Conservation (phyloP, 202 grass and related monocot genomes). For the Carex sylvatica region DNA sequence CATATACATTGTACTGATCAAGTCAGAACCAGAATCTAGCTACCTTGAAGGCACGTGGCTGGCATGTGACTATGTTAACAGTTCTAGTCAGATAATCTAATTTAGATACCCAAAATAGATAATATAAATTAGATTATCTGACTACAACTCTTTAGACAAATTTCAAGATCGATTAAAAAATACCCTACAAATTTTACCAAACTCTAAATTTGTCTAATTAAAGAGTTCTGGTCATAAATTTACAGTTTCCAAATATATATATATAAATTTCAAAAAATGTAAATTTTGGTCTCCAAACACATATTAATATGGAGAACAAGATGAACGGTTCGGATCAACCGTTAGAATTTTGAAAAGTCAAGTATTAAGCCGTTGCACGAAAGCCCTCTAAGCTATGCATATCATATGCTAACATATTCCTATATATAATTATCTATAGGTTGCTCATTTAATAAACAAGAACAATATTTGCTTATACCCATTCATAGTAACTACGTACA, state of each 20-base stretch:
- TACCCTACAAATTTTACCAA: neutral
- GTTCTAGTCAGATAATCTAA: slow-evolving; percentile 2
- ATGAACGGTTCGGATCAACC: too few relatives aligned
- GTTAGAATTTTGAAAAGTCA: too few relatives aligned
- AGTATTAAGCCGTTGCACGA: too few relatives aligned
- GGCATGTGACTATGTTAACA: neutral
- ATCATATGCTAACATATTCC: too few relatives aligned
- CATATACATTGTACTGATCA: neutral
- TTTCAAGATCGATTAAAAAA: neutral
- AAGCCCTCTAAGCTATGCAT: too few relatives aligned
- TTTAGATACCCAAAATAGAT: neutral
- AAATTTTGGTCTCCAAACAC: too few relatives aligned
- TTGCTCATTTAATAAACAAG: neutral
- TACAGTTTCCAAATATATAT: neutral
- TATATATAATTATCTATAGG: too few relatives aligned
- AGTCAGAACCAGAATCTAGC: neutral
- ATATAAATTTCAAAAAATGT: too few relatives aligned
- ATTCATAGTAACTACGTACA: neutral
- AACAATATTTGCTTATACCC: neutral
- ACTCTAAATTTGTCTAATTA: neutral
- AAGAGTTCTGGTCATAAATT: neutral
- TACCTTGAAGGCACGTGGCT: neutral
- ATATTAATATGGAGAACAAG: too few relatives aligned
- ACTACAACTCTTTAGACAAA: neutral
- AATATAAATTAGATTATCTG: neutral